Conservation (phyloP, 1,284 basidiomycete species). For the Hymenochaete sp. region DNA sequence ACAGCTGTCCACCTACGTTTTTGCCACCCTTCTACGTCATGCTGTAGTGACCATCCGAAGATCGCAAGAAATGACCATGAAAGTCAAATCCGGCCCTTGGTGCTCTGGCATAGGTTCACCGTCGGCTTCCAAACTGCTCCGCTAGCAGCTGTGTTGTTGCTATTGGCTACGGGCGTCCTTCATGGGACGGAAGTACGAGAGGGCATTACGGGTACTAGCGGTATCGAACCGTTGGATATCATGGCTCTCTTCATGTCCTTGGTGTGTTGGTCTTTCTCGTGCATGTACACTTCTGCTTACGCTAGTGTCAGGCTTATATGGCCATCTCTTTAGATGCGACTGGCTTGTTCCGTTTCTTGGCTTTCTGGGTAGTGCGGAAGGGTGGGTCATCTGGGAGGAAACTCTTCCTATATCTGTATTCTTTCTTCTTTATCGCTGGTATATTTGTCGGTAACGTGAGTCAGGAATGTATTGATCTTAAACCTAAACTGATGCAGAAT, state of each 20-base stretch:
- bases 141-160: conserved; percentile 67
- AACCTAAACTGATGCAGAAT: conserved; percentile 1
- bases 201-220: conserved; percentile 68
- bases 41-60: conserved; percentile 25
- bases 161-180: conserved; percentile 72
- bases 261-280: conserved; percentile 26
- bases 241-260: conserved; percentile 88
- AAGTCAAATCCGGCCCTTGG: neutral
- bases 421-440: conserved; percentile 73
- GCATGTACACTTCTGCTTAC: conserved; percentile 22
- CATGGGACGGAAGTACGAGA: conserved; percentile 52
- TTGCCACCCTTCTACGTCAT: conserved; percentile 10
- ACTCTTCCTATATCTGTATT: conserved; percentile 73
- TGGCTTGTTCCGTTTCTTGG: conserved; percentile 79
- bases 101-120: conserved; percentile 29
- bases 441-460: conserved; percentile 75
- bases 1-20: conserved; percentile 18
- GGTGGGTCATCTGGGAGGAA: conserved; percentile 62
- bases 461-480: neutral
- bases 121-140: conserved; percentile 72
- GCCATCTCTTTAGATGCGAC: conserved; percentile 88
- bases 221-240: conserved; percentile 87
- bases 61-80: neutral
- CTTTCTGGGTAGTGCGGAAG: conserved; percentile 78
- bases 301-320: conserved; percentile 68